phyloP scores from a whole-genome alignment of 495 filamentous ascomycete genomes.

The Penicillium herquei region DNA sequence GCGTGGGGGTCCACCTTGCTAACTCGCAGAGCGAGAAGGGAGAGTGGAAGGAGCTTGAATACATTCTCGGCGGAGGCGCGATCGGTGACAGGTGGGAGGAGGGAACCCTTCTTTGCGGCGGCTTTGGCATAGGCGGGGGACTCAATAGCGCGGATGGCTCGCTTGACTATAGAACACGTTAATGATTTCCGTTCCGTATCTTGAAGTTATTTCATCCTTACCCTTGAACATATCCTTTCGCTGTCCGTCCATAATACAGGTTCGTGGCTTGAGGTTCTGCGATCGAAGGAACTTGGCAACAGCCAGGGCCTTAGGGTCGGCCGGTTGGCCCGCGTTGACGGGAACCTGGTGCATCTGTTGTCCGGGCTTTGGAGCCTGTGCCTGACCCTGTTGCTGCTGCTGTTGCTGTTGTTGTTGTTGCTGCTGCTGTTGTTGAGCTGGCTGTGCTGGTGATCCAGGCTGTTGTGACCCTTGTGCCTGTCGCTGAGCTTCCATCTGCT shows the following conservation, averaged over 20 bases:
- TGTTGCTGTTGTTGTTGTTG: conserved; percentile 40
- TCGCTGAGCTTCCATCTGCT: conserved; percentile 45
- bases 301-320: conserved; percentile 82
- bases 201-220: conserved; percentile 26
- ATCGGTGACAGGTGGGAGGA: conserved; percentile 84
- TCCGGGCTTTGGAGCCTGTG: conserved; percentile 40
- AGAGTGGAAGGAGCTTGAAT: conserved; percentile 94
- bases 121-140: conserved; percentile 87
- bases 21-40: conserved; percentile 91
- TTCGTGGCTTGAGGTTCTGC: conserved; percentile 86
- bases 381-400: conserved; percentile 48
- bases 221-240: conserved; percentile 98
- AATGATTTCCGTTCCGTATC: conserved; percentile 4
- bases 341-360: conserved; percentile 48
- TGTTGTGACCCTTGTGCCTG: conserved; percentile 45
- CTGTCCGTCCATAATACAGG: conserved; percentile 92
- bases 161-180: conserved; percentile 67
- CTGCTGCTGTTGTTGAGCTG: conserved; percentile 45
- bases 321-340: conserved; percentile 66
- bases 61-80: conserved; percentile 82
- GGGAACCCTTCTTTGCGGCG: conserved; percentile 74
- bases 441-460: conserved; percentile 42
- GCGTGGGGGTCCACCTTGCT: conserved; percentile 72
- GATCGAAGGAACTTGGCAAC: conserved; percentile 84
- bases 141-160: conserved; percentile 88